These are phyloP conservation scores for Neotropicomus parvogracilis DNA, from an alignment of 1,284 basidiomycete species.

Conservation along the genomic window DNA sequence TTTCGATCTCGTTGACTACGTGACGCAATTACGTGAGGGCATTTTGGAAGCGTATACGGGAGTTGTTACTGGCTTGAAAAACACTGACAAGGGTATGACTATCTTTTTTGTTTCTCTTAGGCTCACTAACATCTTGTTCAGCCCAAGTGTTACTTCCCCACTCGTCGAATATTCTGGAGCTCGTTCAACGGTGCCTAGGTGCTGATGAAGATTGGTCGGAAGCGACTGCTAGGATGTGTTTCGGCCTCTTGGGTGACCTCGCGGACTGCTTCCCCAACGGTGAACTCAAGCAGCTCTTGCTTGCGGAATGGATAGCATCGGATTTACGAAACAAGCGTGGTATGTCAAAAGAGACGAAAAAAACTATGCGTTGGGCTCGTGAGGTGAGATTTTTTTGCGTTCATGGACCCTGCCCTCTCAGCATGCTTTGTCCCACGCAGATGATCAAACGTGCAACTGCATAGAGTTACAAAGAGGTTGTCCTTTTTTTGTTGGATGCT, in stretches of 20 bases:
- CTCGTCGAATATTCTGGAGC: constrained; percentile 73
- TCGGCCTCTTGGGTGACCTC: constrained; percentile 90
- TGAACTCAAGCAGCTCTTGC: constrained; percentile 76
- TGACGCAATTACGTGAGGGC: constrained; percentile 86
- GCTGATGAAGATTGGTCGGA: constrained; percentile 84
- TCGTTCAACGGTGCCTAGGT: constrained; percentile 75
- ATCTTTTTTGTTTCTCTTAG: neutral
- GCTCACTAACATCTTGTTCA: constrained; percentile 27
- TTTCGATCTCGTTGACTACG: constrained; percentile 91
- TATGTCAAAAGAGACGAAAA: constrained; percentile 68
- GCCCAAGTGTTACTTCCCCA: constrained; percentile 71
- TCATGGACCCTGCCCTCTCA: neutral
- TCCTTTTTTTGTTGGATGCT: constrained; percentile 16
- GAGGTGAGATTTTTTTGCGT: constrained; percentile 51
- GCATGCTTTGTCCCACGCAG: constrained; percentile 32
- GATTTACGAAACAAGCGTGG: constrained; percentile 73
- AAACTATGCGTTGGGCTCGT: constrained; percentile 78
- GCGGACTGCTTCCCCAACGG: constrained; percentile 82
- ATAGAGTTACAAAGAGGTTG: constrained; percentile 37
- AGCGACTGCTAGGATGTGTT: constrained; percentile 67
- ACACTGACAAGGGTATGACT: constrained; percentile 67
- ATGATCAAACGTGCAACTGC: constrained; percentile 69
- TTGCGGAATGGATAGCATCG: constrained; percentile 78
- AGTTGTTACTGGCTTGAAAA: constrained; percentile 87
- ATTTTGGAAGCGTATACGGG: constrained; percentile 97